Conservation (phyloP, 1,284 basidiomycete species). For the Leccinum griseonigrum region DNA sequence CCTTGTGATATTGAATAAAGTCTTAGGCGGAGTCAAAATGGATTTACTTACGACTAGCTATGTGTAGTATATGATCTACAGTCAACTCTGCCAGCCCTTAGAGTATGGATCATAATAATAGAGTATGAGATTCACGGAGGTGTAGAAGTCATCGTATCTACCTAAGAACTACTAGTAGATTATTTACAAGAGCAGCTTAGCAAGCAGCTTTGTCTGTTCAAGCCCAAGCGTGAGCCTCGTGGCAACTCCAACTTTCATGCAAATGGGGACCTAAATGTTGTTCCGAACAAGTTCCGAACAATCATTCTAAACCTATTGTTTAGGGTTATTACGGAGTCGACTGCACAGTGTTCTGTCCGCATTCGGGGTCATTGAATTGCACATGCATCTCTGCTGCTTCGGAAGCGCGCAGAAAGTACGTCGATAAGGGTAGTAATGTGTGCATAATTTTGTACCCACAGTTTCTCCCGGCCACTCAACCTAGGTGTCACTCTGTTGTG, state of each 20-base stretch:
- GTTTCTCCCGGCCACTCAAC: neutral
- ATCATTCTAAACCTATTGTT: neutral
- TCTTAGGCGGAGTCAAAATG: too few relatives aligned
- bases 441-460: neutral
- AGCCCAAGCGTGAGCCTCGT: neutral
- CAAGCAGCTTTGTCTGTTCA: too few relatives aligned
- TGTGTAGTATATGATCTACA: too few relatives aligned
- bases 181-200: too few relatives aligned
- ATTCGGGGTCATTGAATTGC: neutral
- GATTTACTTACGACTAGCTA: too few relatives aligned
- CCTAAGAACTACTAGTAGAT: too few relatives aligned
- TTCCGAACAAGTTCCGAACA: neutral
- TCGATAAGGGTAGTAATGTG: neutral
- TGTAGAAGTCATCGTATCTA: too few relatives aligned
- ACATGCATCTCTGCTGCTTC: neutral
- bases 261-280: neutral
- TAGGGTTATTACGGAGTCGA: neutral
- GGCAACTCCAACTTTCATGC: neutral
- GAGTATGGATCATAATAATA: too few relatives aligned
- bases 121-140: too few relatives aligned
- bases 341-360: neutral
- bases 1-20: neutral
- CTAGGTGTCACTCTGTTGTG: constrained; percentile 20
- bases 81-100: too few relatives aligned
- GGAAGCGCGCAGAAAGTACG: neutral